Conservation (phyloP, 2,329 filamentous ascomycete species). For the Remersonia thermophila region DNA sequence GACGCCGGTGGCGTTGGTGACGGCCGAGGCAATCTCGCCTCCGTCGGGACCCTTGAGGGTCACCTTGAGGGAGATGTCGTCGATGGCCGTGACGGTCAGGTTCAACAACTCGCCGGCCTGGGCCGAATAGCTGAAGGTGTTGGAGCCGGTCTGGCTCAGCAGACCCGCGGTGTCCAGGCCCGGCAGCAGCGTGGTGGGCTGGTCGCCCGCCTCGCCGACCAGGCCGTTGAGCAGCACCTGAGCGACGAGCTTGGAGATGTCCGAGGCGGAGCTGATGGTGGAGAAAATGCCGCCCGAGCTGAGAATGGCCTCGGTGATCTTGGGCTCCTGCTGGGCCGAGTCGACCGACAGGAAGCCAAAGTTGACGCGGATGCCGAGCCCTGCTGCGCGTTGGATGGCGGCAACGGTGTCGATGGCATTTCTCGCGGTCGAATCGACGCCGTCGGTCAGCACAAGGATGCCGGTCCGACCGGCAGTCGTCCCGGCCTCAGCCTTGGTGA, state of each 20-base stretch:
- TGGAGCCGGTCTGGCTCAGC: constrained; percentile 1
- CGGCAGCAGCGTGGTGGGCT: background rate
- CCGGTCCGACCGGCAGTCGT: background rate
- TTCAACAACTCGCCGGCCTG: background rate
- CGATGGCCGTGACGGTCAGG: constrained; percentile 1
- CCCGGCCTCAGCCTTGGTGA: background rate
- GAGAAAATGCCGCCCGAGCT: constrained; percentile 1
- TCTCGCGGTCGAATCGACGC: background rate
- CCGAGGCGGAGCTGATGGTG: background rate
- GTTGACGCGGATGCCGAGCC: constrained; percentile 1
- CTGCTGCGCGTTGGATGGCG: background rate
- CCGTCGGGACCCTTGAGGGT: background rate
- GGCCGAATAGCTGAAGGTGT: background rate
- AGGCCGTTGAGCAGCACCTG: constrained; percentile 1
- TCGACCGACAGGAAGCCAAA: constrained; percentile 2
- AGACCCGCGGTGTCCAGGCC: background rate
- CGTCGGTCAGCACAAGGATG: constrained; percentile 2
- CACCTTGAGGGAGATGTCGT: background rate
- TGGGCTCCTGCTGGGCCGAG: background rate
- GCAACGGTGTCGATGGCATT: background rate
- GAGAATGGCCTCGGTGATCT: constrained; percentile 1
- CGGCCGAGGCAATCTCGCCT: background rate
- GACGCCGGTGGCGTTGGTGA: background rate
- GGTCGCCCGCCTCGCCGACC: background rate
- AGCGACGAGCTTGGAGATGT: background rate